phyloP scores from a whole-genome alignment of 176 grass and related monocot genomes.

The Eragrostis curvula region DNA sequence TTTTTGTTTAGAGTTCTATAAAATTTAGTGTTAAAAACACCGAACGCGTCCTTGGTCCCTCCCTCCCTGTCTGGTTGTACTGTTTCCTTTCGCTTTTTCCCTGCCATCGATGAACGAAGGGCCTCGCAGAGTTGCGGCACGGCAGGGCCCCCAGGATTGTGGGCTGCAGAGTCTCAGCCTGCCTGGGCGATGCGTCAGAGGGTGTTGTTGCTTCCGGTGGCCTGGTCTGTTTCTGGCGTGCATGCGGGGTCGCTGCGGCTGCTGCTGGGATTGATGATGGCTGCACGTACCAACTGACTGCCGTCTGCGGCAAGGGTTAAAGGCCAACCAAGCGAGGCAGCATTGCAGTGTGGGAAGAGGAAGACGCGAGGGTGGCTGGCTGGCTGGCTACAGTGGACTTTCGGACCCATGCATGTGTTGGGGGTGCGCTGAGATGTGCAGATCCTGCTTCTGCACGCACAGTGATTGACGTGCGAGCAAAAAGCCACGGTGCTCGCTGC shows the following conservation, averaged over 20 bases:
- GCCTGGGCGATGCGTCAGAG: not conserved
- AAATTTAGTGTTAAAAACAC: no score
- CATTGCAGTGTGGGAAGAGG: not conserved
- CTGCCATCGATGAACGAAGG: not conserved
- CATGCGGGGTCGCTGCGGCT: not conserved
- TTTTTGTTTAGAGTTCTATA: no score
- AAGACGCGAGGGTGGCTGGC: not conserved
- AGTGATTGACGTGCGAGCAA: not conserved
- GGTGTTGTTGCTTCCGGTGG: not conserved
- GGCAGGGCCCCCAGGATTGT: conserved; percentile 40
- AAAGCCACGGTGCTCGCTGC: not conserved
- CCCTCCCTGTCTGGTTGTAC: not conserved
- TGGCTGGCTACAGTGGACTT: not conserved
- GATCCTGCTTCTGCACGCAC: not conserved
- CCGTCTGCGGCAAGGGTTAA: not conserved
- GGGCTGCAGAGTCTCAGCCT: conserved; percentile 27
- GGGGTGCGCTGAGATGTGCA: not conserved
- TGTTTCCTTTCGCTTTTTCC: conserved; percentile 11
- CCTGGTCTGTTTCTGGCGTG: not conserved
- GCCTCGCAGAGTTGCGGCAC: conserved; percentile 12
- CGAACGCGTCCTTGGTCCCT: no score
- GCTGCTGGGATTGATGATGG: conserved; percentile 25
- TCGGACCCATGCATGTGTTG: not conserved
- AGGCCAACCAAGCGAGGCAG: not conserved
- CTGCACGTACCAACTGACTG: not conserved